Evolutionary conservation across 2,329 filamentous ascomycete genomes (phyloP).

Genomic region (Aspergillus udagawae): DNA sequence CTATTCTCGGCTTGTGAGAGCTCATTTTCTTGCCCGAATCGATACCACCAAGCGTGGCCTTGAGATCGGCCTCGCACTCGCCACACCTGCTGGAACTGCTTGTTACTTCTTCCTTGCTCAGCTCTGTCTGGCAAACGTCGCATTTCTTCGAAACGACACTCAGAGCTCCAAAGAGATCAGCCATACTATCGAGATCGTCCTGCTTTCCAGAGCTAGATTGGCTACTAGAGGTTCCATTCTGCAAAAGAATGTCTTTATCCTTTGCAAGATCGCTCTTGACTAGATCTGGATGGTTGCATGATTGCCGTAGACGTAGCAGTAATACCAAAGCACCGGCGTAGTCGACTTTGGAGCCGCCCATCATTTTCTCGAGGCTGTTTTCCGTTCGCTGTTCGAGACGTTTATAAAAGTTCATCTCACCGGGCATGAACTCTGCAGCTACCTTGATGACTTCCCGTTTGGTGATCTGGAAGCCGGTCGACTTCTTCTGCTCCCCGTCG

Average conservation of each 20-base stretch:
- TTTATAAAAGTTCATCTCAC: constrained; percentile 82
- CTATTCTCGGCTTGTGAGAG: constrained; percentile 31
- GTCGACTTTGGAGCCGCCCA: constrained; percentile 72
- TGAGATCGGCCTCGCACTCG: constrained; percentile 72
- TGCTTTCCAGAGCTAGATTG: constrained; percentile 49
- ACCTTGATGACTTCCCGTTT: constrained; percentile 83
- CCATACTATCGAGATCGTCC: constrained; percentile 73
- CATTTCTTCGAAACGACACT: constrained; percentile 74
- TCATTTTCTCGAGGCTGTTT: constrained; percentile 81
- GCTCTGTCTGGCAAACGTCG: constrained; percentile 72
- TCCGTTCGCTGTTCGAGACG: constrained; percentile 80
- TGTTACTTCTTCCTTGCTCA: constrained; percentile 55
- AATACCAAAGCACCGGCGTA: constrained; percentile 93
- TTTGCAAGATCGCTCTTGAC: constrained; percentile 80
- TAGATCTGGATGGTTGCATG: constrained; percentile 89
- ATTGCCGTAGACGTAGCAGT: constrained; percentile 83
- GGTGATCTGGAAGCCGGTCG: constrained; percentile 79
- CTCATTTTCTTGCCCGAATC: constrained; percentile 44
- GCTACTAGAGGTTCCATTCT: constrained; percentile 51
- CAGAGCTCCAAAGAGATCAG: constrained; percentile 80
- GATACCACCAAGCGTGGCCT: constrained; percentile 47
- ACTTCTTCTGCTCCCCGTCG: constrained; percentile 46
- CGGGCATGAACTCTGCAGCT: constrained; percentile 69
- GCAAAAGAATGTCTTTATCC: constrained; percentile 78
- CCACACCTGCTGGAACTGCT: constrained; percentile 59